Percentiles rank a stretch among this genome's conserved stretches.
Evolutionary conservation across 495 filamentous ascomycete species (phyloP).

Genomic region (Penicillium taxi): DNA sequence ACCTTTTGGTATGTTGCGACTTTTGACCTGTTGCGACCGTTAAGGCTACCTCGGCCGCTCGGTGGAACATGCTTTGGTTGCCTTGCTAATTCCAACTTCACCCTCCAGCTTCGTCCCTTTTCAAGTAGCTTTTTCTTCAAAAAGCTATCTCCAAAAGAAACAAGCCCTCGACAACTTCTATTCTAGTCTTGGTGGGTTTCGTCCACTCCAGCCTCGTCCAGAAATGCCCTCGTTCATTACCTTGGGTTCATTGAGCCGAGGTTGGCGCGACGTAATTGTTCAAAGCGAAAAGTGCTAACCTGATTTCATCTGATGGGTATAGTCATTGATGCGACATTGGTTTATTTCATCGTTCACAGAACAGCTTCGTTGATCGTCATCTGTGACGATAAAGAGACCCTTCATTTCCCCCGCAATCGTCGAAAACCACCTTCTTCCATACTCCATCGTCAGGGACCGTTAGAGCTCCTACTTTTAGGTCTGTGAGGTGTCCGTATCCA

Average conservation of each 20-base stretch:
- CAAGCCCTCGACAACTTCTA: conserved; percentile 12
- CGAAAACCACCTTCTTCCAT: neutral
- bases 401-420: neutral
- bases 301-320: conserved; percentile 19
- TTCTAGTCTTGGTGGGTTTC: conserved; percentile 19
- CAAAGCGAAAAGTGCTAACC: conserved; percentile 20
- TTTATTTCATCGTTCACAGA: neutral
- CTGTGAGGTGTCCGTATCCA: neutral
- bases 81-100: conserved; percentile 12
- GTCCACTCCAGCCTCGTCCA: conserved; percentile 13
- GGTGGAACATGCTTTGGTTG: conserved; percentile 6
- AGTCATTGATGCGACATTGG: conserved; percentile 18
- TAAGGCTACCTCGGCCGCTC: neutral
- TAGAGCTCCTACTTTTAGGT: too few species aligned
- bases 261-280: neutral
- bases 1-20: neutral
- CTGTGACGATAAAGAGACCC: neutral
- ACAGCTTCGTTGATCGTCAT: neutral
- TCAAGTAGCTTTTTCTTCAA: neutral
- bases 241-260: conserved; percentile 10
- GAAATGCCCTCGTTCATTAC: conserved; percentile 17
- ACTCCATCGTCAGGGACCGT: too few species aligned
- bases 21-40: neutral
- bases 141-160: conserved; percentile 4
- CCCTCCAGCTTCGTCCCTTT: neutral